Evolutionary conservation across 164 flowering plant genomes (phyloP), one percentile per base, ranked within the genome.

Genomic region (Berberis thunbergii): DNA sequence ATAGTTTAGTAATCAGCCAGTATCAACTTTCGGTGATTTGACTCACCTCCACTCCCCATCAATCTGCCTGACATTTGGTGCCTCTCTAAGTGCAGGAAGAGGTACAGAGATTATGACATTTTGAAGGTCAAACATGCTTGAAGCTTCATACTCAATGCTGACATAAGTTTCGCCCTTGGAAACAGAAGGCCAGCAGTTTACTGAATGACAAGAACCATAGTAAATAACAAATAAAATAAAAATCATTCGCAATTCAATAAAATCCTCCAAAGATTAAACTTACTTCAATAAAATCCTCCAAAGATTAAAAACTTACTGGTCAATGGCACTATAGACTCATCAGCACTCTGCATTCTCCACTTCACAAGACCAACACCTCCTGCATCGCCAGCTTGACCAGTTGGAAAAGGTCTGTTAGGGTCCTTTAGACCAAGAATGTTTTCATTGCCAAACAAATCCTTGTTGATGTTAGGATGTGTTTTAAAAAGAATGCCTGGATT

Each of bases 151-250:
- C 72, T 95, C 99, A 63, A 95, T 82, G 79, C 84, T 95, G 70
- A 95, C 99, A 74, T 83, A 91, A 60, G 99, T 95, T 72, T 89
- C 97, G 75, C 74, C 83, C 45, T 97, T 97, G 74, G 98, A 95
- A 59, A 86, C 86, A 61, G 99, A 95, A 58, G 99, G 99, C 99
- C 99, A 91, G 84, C 98, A 95, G 78, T 89, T 95, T 57, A 91
- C 99, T 91, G 88, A 70, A 77, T 41, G 78, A 2, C 46, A 56
- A 59, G 26, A n/a, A 55, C 3, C 59, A 39, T n/a, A 38, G 54
- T 26, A 54, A 67, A 44, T n/a, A 11, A 60, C 53, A 70, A 3
- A 56, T 4, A n/a, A 57, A 39, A 41, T 45, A 55, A 61, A 26
- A 10, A 69, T 55, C 43, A 63, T 45, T 4, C 2, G 61, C 26